Base-by-base conservation (phyloP, 129 eudicot species). In the Logfia minima region DNA sequence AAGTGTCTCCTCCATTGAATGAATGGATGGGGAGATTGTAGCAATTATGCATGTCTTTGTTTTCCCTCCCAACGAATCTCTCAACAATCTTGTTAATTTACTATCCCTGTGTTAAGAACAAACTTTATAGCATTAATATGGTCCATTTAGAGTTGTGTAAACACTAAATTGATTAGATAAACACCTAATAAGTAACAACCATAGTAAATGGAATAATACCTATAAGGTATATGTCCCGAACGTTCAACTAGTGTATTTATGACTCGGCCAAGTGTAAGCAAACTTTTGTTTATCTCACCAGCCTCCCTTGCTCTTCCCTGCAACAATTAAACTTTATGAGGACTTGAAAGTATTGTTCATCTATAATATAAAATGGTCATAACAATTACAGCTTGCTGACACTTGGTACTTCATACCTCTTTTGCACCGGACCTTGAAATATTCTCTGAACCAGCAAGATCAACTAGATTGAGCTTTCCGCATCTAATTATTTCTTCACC, bases 261-360 rank as follows among this genome's bases (percentile, higher is more conserved):
- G 39, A 88, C 93, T 51, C 99, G 88, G 74, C 99, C 99, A 76
- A 94, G 97, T 72, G 99, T 94, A 41, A 94, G 92, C 89, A 94
- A 89, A 73, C 99, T 94, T 84, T 94, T 94, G 83, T 94, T 94
- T 64, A 94, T 94, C 85, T 94, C 99, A 59, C 99, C 99, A 11
- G 99, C 99, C 87, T 94, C 97, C 87, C 99, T 87, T 67, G 97
- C 99, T 83, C 99, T 85, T 8, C 97, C 96, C 99, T 94, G 86
- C 72, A 83, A 76, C 43, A 82, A 28, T 31, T 64, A 31, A 10
- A 35, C 59, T 75, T 24, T 26, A 21, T 31, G 31, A 75, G 32
- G 14, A 26, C 55, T 64, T 14, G 18, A 29, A 19, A 58, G 24
- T 58, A 2, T 58, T 21, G 63, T 17, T 21, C 63, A 58, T 58